Base-by-base conservation (phyloP, 2,329 filamentous ascomycete genomes). In the Fusarium sp. region DNA sequence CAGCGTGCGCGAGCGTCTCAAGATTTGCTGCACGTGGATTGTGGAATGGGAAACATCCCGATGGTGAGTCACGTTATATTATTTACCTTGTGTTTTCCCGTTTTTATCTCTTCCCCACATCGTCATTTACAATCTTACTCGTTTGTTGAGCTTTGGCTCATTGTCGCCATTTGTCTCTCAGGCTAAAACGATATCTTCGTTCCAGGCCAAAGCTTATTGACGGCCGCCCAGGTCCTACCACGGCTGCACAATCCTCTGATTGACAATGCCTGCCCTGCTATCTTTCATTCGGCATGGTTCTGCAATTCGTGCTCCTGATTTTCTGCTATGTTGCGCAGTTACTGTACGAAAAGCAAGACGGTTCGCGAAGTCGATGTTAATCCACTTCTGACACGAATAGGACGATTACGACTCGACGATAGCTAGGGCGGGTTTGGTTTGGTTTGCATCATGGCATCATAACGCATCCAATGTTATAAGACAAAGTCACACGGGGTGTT, bases 1-100 rank as follows among this genome's bases (percentile, higher is more conserved):
- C 5, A 95, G 92, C 69, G 93, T 97, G 6, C 84, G 94, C 62
- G 89, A 94, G 74, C 84, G 94, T 57, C 79, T 97, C 56, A 96
- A 97, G 81, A 90, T 97, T 49, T 93, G 92, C 63, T 92, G 90
- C 50, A 81, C 81, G 40, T 97, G 94, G 94, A 90, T 95, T 63
- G 80, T 87, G 58, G 86, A 90, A 74, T 89, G 93, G 79, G 89
- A 94, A 75, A 83, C 83, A 50, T 87, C 86, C 69, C 83, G 88
- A 81, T 92, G 90, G 92, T 94, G 83, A 86, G 91, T 76, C 8
- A n/a, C 9, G 24, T 22, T 13, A 24, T 20, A 11, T 20, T 13
- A 40, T 28, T 30, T 9, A 5, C n/a, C 14, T 54, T n/a, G 45
- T 24, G 14, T 44, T n/a, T 45, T 43, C 39, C 33, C 40, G n/a